Conservation (phyloP, 768 basidiomycete species). For the Xerocomus brunneocitrinus region DNA sequence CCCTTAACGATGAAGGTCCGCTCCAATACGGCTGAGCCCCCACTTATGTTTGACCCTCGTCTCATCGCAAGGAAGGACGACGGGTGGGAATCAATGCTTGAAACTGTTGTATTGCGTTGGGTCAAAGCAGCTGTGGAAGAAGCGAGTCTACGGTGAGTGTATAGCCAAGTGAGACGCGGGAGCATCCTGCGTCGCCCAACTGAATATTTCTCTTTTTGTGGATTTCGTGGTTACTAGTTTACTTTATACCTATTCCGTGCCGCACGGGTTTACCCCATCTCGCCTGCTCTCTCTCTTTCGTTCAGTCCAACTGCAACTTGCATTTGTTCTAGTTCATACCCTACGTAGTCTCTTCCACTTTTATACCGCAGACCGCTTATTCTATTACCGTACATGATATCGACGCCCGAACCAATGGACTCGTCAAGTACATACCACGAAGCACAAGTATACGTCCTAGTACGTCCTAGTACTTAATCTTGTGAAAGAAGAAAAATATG, state of each 20-base stretch:
- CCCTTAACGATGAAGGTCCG: slow-evolving; percentile 32
- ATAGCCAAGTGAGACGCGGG: background rate
- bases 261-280: slow-evolving; percentile 1
- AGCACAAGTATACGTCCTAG: background rate
- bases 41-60: slow-evolving; percentile 66
- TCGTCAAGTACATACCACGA: slow-evolving; percentile 6
- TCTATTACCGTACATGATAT: slow-evolving; percentile 14
- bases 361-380: slow-evolving; percentile 13
- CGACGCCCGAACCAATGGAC: background rate
- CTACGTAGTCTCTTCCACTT: background rate
- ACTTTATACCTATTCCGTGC: slow-evolving; percentile 11
- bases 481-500: background rate
- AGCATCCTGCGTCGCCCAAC: too few species aligned
- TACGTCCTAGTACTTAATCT: background rate
- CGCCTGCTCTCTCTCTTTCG: background rate
- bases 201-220: slow-evolving; percentile 2
- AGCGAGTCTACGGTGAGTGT: slow-evolving; percentile 31
- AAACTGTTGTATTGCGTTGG: slow-evolving; percentile 60
- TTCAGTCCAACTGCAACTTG: background rate
- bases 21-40: slow-evolving; percentile 41
- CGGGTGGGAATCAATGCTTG: slow-evolving; percentile 82
- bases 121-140: slow-evolving; percentile 65
- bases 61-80: slow-evolving; percentile 67
- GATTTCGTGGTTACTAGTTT: slow-evolving; percentile 5
- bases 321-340: slow-evolving; percentile 4